phyloP scores from a whole-genome alignment of 2,329 filamentous ascomycete species.

The Monilinia fructicola region DNA sequence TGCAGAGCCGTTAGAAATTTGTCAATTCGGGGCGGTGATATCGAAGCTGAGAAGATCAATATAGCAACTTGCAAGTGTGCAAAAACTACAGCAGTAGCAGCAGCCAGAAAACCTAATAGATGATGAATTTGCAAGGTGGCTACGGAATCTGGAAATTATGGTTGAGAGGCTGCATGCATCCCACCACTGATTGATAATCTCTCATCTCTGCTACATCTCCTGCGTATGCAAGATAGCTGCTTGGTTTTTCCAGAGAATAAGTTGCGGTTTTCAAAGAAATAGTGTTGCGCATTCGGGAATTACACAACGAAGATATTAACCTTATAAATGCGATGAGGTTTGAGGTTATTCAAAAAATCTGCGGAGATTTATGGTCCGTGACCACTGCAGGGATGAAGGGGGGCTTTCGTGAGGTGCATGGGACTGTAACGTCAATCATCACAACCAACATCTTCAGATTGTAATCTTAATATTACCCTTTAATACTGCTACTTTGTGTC shows the following conservation, averaged over 20 bases:
- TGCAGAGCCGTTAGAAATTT: too few relatives aligned
- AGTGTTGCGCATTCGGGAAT: background rate
- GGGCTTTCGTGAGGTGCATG: too few relatives aligned
- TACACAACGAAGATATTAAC: background rate
- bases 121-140: accelerated
- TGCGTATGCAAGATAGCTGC: background rate
- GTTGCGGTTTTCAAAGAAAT: background rate
- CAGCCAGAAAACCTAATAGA: background rate
- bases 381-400: too few relatives aligned
- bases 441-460: too few relatives aligned
- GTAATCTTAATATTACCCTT: too few relatives aligned
- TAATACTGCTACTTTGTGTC: too few relatives aligned
- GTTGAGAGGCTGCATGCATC: background rate
- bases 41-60: background rate
- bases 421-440: too few relatives aligned
- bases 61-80: background rate
- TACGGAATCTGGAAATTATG: background rate
- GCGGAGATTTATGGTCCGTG: background rate
- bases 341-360: background rate
- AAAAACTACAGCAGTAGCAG: too few relatives aligned
- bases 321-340: background rate
- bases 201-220: background rate
- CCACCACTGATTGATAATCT: too few relatives aligned
- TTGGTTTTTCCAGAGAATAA: too few relatives aligned
- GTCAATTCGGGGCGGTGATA: too few relatives aligned